These are phyloP conservation scores for Massarina eburnea DNA, from an alignment of 2,329 filamentous ascomycete species.

Conservation along the genomic window DNA sequence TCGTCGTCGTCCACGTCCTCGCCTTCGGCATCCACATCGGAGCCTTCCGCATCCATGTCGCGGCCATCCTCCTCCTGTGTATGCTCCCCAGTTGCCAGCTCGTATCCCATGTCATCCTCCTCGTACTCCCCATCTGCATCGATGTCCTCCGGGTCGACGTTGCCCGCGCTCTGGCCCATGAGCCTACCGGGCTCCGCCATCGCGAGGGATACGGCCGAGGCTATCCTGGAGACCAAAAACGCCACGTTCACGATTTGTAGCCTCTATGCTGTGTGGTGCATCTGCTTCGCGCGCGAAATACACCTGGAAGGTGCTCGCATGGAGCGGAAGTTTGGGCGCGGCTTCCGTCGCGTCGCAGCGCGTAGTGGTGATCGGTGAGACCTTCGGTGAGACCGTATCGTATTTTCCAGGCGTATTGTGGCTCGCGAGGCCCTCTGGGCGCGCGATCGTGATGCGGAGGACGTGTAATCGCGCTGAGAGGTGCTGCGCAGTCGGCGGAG, in stretches of 20 bases:
- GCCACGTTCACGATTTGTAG: slow-evolving; percentile 34
- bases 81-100: slow-evolving; percentile 18
- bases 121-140: slow-evolving; percentile 45
- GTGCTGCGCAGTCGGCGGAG: slow-evolving; percentile 24
- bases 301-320: slow-evolving; percentile 27
- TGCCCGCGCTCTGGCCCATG: slow-evolving; percentile 37
- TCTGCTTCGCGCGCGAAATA: slow-evolving; percentile 23
- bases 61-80: slow-evolving; percentile 32
- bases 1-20: slow-evolving; percentile 56
- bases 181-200: slow-evolving; percentile 46
- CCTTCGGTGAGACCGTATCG: slow-evolving; percentile 8
- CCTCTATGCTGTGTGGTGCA: slow-evolving; percentile 20
- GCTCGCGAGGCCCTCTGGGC: neutral
- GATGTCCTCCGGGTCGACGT: slow-evolving; percentile 36
- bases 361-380: slow-evolving; percentile 21
- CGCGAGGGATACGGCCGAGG: slow-evolving; percentile 44
- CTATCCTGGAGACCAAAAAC: slow-evolving; percentile 42
- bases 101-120: slow-evolving; percentile 40
- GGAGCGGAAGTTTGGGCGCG: slow-evolving; percentile 26
- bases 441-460: slow-evolving; percentile 15
- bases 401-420: slow-evolving; percentile 8
- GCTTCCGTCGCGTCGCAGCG: slow-evolving; percentile 27
- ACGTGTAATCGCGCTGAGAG: slow-evolving; percentile 29
- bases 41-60: slow-evolving; percentile 44
- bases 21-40: slow-evolving; percentile 47